Base-by-base conservation (phyloP, 2,329 filamentous ascomycete species). In the Whalleya microplaca region DNA sequence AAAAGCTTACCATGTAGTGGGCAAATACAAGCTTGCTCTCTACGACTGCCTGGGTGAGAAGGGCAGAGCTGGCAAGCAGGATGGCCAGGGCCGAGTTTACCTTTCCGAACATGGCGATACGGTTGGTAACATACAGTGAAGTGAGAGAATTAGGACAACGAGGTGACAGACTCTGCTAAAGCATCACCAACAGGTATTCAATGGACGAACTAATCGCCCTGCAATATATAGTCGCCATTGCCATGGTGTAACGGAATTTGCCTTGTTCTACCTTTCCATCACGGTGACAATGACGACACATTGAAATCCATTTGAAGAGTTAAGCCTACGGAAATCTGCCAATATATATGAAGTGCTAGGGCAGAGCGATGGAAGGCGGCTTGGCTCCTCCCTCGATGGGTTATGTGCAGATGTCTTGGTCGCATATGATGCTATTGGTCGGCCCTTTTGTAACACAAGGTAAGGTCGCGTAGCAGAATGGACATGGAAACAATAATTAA, bases 21-120 rank as follows among this genome's bases (percentile, higher is more conserved):
- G 65, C 65, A 48, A 69, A 69, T 18, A 69, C 67, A 1, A 67
- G 51, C 45, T 66, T 68, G 43, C 62, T 59, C 50, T 65, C 62
- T 9, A 58, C 65, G n/a, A 61, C 45, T 2, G 53, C 53, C 27
- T 53, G 62, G 20, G 61, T 62, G 8, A 63, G 49, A 14, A 68
- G 55, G n/a, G 57, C 32, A 10, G 59, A 53, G 32, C 59, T 46
- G 14, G 62, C 61, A 40, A 62, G 55, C 40, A 66, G 50, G 21
- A 65, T 32, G 43, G 62, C 49, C 27, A 66, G 41, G 23, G 49
- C 51, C 16, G 62, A 65, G 23, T 55, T 62, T 21, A 66, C 18
- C 8, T 47, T 57, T 21, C 51, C 49, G 41, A 50, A 59, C 56
- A 62, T 62, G 48, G 42, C 19, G 48, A 42, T 32, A 16, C 32